Percentiles rank a stretch among this genome's conserved stretches.
Evolutionary conservation across 2,329 filamentous ascomycete genomes (phyloP).

Genomic region (Raffaelea arxii): DNA sequence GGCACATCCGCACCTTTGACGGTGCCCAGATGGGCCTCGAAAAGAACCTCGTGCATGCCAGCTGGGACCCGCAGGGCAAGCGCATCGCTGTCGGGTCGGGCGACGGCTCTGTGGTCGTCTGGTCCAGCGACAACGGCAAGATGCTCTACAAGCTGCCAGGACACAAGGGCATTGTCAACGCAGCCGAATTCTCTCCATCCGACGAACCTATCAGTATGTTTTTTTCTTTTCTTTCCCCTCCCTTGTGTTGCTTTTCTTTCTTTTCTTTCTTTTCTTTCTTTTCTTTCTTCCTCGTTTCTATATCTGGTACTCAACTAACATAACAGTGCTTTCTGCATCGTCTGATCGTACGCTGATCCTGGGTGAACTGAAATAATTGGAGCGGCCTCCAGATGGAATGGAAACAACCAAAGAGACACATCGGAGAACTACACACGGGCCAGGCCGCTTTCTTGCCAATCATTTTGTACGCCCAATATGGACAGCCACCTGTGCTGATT

Average conservation of each 20-base stretch:
- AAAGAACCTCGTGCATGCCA: slow-evolving; percentile 82
- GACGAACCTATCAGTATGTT: slow-evolving; percentile 80
- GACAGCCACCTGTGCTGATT: no score
- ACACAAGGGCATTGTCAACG: slow-evolving; percentile 91
- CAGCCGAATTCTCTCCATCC: slow-evolving; percentile 79
- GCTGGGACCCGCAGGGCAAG: slow-evolving; percentile 81
- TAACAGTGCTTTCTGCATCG: slow-evolving; percentile 72
- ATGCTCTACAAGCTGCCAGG: slow-evolving; percentile 90
- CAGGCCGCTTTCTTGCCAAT: no score
- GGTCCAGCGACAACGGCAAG: slow-evolving; percentile 83
- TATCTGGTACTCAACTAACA: slow-evolving; percentile 22
- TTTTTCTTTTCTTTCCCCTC: neutral
- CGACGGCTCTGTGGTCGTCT: slow-evolving; percentile 83
- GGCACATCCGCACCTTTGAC: slow-evolving; percentile 80
- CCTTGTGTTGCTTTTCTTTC: neutral
- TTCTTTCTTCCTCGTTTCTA: neutral
- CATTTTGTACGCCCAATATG: no score
- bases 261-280: neutral
- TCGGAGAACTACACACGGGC: no score
- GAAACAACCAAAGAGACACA: no score
- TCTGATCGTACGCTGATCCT: slow-evolving; percentile 81
- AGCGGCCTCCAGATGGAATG: no score
- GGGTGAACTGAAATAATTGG: slow-evolving; percentile 63
- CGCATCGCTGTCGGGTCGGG: slow-evolving; percentile 83
- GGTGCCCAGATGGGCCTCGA: slow-evolving; percentile 82